These are phyloP conservation scores for Dispira parvispora DNA, from an alignment of 192 early-diverging fungal species.

Conservation along the genomic window DNA sequence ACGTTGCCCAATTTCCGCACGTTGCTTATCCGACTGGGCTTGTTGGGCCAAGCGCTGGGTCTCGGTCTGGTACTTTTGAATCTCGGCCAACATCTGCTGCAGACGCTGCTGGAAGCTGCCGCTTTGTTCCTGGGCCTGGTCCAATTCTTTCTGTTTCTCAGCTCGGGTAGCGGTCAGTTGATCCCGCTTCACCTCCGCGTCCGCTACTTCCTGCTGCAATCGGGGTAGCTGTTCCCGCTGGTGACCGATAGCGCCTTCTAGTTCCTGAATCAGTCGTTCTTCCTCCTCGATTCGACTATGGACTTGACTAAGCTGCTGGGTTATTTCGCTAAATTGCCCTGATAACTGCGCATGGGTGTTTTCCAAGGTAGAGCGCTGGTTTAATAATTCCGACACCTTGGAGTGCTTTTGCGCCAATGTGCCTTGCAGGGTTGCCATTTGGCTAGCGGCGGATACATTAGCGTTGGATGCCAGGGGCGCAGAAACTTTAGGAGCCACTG, in stretches of 20 bases:
- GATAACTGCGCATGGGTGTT: background rate
- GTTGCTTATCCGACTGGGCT: slow-evolving; percentile 12
- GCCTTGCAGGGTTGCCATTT: slow-evolving; percentile 1
- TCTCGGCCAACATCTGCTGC: slow-evolving; percentile 18
- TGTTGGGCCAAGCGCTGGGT: slow-evolving; percentile 19
- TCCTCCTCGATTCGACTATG: slow-evolving; percentile 2
- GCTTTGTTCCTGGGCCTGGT: slow-evolving; percentile 1
- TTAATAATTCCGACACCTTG: slow-evolving; percentile 7
- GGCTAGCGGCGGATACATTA: background rate
- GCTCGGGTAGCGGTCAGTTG: background rate
- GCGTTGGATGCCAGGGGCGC: background rate
- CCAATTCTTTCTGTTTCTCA: slow-evolving; percentile 2
- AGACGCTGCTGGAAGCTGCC: slow-evolving; percentile 25
- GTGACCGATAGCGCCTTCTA: background rate
- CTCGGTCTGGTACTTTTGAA: slow-evolving; percentile 25
- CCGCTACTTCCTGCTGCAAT: background rate
- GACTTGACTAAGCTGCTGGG: background rate
- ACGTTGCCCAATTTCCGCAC: slow-evolving; percentile 5
- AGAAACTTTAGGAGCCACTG: background rate
- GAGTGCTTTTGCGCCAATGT: slow-evolving; percentile 6
- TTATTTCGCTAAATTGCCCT: slow-evolving; percentile 1
- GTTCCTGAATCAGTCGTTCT: background rate
- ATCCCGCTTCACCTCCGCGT: background rate
- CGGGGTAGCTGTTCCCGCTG: background rate
- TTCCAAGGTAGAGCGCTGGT: slow-evolving; percentile 1